A percentile compares a stretch with the other conserved stretches of the same genome.
Conservation (phyloP, 23 red algal species). For the Porphyridium purpureum region DNA sequence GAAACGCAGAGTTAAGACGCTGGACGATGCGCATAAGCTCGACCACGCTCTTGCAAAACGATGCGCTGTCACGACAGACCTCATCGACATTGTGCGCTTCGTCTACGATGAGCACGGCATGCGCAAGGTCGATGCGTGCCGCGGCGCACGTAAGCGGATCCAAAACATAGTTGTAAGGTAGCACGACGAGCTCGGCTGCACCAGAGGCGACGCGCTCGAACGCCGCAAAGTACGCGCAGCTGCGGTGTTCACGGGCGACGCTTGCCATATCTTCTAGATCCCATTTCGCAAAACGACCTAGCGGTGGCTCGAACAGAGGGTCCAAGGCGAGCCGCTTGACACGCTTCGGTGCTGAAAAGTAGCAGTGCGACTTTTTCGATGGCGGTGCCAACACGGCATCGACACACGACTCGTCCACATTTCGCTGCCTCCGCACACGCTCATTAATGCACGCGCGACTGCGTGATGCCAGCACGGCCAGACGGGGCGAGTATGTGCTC, state of each 20-base stretch:
- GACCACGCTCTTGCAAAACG: constrained; percentile 70
- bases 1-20: constrained; percentile 14
- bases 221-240: constrained; percentile 74
- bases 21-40: constrained; percentile 18
- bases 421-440: constrained; percentile 16
- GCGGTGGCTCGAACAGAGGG: background rate
- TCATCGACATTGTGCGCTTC: constrained; percentile 90
- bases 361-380: constrained; percentile 23
- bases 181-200: constrained; percentile 55
- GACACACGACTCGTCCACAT: constrained; percentile 30
- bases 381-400: too few relatives aligned
- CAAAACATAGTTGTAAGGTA: constrained; percentile 97
- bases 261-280: constrained; percentile 78
- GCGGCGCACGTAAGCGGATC: too few relatives aligned
- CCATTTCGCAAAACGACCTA: constrained; percentile 2
- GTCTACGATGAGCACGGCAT: constrained; percentile 86
- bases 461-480: constrained; percentile 57
- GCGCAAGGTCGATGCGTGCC: constrained; percentile 32
- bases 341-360: constrained; percentile 5
- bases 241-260: constrained; percentile 22
- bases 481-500: constrained; percentile 39
- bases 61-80: constrained; percentile 34
- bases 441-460: constrained; percentile 77
- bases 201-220: constrained; percentile 37
- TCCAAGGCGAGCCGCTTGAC: constrained; percentile 4